Evolutionary conservation across 345 rosid species (phyloP).

Genomic region (Carallia pectinifolia): DNA sequence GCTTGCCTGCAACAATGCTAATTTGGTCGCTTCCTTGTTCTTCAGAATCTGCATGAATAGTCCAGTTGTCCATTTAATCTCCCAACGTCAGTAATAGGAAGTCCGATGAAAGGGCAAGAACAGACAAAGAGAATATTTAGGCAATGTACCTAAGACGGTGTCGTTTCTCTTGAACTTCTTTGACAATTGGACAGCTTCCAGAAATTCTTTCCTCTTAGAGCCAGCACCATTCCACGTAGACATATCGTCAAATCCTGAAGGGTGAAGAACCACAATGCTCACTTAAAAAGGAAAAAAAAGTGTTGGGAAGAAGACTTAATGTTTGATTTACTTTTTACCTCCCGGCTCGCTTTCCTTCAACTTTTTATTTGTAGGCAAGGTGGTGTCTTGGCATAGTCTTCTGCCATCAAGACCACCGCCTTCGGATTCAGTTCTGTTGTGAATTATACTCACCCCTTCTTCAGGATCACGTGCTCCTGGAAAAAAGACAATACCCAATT

Average conservation of each 20-base stretch:
- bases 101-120: too few relatives aligned
- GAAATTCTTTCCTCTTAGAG: conserved; percentile 49
- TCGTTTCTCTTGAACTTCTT: conserved; percentile 57
- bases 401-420: conserved; percentile 9
- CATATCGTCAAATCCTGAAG: conserved; percentile 23
- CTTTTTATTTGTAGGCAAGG: conserved; percentile 38
- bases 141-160: conserved; percentile 23
- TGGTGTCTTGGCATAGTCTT: conserved; percentile 11
- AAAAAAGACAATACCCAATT: neutral
- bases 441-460: conserved; percentile 13
- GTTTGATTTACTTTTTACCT: too few relatives aligned
- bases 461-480: conserved; percentile 32
- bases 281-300: neutral
- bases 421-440: conserved; percentile 6
- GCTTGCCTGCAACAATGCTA: conserved; percentile 10
- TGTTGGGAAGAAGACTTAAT: too few relatives aligned
- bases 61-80: neutral
- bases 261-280: neutral
- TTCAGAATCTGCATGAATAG: conserved; percentile 14
- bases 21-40: neutral
- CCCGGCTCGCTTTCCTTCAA: conserved; percentile 42
- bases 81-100: too few relatives aligned
- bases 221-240: conserved; percentile 19
- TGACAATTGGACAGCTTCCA: conserved; percentile 36
- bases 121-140: neutral